A percentile compares a stretch with the other conserved stretches of the same genome.
Evolutionary conservation across 75 land plant genomes (phyloP).

Genomic region (Larix kaempferi): DNA sequence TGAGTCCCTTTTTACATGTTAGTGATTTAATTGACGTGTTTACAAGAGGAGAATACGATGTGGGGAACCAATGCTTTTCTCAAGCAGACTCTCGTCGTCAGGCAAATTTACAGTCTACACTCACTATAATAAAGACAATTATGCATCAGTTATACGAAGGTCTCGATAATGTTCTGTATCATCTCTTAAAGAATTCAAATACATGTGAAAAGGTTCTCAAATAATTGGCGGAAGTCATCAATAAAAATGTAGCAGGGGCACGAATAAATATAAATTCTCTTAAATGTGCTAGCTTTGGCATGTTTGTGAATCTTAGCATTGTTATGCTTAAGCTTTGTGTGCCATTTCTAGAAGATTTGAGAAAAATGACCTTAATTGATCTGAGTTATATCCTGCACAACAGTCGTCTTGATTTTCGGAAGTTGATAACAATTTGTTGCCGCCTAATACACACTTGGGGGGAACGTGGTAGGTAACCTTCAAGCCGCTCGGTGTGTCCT

Average conservation of each 20-base stretch:
- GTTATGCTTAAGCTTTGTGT: constrained; percentile 96
- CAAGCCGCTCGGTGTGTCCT: too few species aligned
- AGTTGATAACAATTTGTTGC: constrained; percentile 81
- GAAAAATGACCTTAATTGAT: constrained; percentile 87
- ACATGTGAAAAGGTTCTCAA: constrained; percentile 74
- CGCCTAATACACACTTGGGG: too few species aligned
- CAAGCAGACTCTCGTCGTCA: constrained; percentile 64
- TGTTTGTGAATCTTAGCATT: constrained; percentile 88
- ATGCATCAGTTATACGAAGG: constrained; percentile 87
- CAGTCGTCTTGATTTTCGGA: constrained; percentile 71
- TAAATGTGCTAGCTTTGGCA: constrained; percentile 78
- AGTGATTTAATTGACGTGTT: too few species aligned
- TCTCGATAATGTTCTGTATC: constrained; percentile 55
- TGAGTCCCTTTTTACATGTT: too few species aligned
- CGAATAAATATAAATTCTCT: constrained; percentile 85
- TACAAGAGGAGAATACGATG: too few species aligned
- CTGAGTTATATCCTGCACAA: constrained; percentile 62
- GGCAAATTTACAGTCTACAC: constrained; percentile 79
- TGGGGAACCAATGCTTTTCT: too few species aligned
- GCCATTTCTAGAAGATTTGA: constrained; percentile 78
- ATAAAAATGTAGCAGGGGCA: constrained; percentile 70
- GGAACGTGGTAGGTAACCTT: too few species aligned
- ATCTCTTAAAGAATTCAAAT: constrained; percentile 57
- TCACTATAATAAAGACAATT: constrained; percentile 73
- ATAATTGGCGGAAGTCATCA: constrained; percentile 79